phyloP scores from a whole-genome alignment of 768 basidiomycete species.

The Russula abietina region DNA sequence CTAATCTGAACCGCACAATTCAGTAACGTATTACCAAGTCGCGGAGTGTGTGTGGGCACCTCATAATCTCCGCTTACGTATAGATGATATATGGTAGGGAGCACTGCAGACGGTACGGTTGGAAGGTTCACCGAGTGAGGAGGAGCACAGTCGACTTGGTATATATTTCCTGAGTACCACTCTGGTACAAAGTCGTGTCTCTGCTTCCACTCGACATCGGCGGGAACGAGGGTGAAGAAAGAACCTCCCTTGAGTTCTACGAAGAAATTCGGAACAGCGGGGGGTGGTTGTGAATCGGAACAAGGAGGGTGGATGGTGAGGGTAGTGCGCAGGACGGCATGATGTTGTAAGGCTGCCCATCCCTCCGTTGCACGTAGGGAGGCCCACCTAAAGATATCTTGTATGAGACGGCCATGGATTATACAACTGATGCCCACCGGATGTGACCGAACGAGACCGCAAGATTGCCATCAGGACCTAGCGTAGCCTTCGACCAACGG shows the following conservation, averaged over 20 bases:
- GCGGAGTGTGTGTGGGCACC: conserved; percentile 34
- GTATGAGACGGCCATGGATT: neutral
- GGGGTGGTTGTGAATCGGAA: neutral
- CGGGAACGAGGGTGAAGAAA: conserved; percentile 65
- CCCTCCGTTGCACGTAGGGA: conserved; percentile 71
- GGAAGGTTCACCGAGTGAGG: conserved; percentile 49
- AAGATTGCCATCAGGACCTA: conserved; percentile 43
- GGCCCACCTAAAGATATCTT: conserved; percentile 50
- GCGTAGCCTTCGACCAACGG: conserved; percentile 46
- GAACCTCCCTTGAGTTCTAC: conserved; percentile 65
- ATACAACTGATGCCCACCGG: conserved; percentile 36
- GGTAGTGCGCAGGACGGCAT: conserved; percentile 60
- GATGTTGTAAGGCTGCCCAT: conserved; percentile 83
- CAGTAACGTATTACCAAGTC: neutral
- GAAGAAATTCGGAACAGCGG: conserved; percentile 41
- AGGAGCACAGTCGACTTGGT: conserved; percentile 51
- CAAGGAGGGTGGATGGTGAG: conserved; percentile 51
- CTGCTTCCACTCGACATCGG: conserved; percentile 20
- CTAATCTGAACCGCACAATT: conserved; percentile 48
- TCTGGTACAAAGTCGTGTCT: conserved; percentile 32
- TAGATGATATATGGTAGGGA: conserved; percentile 55
- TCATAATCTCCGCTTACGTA: conserved; percentile 83
- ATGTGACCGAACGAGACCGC: conserved; percentile 60
- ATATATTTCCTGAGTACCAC: conserved; percentile 90
- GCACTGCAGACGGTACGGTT: conserved; percentile 35